These are phyloP conservation scores for Aspergillus hortae DNA, from an alignment of 2,329 filamentous ascomycete species.

Conservation along the genomic window DNA sequence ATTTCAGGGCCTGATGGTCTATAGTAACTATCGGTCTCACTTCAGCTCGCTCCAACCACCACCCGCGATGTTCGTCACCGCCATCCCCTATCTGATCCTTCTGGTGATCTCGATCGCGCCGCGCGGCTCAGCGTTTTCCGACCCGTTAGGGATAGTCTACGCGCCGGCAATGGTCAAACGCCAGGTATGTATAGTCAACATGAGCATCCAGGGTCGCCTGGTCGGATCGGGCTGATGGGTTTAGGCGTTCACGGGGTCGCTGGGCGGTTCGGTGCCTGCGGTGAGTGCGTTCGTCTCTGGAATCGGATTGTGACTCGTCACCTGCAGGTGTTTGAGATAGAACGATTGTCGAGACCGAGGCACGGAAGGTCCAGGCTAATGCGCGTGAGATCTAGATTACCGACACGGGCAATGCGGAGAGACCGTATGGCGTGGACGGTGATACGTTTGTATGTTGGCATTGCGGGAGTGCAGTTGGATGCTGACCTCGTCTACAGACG, in stretches of 20 bases:
- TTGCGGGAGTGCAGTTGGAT: not conserved
- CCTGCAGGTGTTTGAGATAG: not conserved
- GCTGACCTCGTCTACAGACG: constrained; percentile 7
- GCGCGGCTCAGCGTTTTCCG: not conserved
- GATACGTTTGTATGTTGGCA: constrained; percentile 19
- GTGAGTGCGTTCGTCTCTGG: constrained; percentile 4
- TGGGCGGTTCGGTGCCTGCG: constrained; percentile 8
- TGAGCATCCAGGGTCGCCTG: too few relatives aligned
- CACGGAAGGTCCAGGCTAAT: not conserved
- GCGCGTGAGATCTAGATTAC: constrained; percentile 12
- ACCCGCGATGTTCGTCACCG: not conserved
- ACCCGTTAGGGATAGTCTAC: constrained; percentile 6
- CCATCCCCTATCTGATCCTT: not conserved
- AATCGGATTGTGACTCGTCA: not conserved
- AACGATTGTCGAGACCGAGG: not conserved
- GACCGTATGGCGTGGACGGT: constrained; percentile 22
- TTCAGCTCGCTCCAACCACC: not conserved
- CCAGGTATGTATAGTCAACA: not conserved
- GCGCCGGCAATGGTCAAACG: constrained; percentile 4
- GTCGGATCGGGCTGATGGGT: not conserved
- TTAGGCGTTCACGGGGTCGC: constrained; percentile 4
- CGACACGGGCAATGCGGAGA: constrained; percentile 14
- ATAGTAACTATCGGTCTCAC: not conserved
- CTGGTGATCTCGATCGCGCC: not conserved
- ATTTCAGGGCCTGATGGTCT: too few relatives aligned